These are phyloP conservation scores for Chlamydomonas reinhardtii DNA, from an alignment of 163 green algal genomes.

Conservation along the genomic window DNA sequence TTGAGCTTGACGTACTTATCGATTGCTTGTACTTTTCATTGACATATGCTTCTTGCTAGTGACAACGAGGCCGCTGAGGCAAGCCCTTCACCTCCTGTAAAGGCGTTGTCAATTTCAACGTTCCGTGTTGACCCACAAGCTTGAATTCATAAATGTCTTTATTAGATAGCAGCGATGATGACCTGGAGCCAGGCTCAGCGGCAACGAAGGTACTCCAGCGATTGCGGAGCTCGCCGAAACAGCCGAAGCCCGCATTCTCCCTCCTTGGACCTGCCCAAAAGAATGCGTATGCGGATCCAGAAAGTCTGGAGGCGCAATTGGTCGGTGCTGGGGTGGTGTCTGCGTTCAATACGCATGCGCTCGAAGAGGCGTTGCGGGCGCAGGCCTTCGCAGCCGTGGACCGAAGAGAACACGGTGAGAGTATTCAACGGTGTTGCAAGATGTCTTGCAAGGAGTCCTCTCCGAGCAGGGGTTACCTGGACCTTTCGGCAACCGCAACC, in stretches of 20 bases:
- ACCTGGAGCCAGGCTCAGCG: slow-evolving; percentile 26
- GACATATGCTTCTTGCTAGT: no score
- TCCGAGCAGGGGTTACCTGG: background rate
- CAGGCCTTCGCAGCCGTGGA: slow-evolving; percentile 6
- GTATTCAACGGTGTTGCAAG: no score
- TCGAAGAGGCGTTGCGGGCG: slow-evolving; percentile 16
- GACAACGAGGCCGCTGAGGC: no score
- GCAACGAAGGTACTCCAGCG: background rate
- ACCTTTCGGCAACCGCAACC: no score
- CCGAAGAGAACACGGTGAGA: slow-evolving; percentile 8
- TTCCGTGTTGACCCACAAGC: no score
- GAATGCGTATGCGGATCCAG: background rate
- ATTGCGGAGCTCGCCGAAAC: background rate
- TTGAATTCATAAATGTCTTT: background rate
- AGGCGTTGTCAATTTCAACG: no score
- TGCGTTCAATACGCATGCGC: slow-evolving; percentile 1
- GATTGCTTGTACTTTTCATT: no score
- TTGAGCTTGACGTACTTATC: no score
- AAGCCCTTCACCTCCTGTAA: no score
- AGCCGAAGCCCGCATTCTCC: no score
- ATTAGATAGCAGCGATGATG: slow-evolving; percentile 20
- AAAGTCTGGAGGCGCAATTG: slow-evolving; percentile 12
- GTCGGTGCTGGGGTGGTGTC: background rate
- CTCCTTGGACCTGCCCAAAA: no score
- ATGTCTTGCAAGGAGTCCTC: no score